Percentiles rank a stretch among this genome's conserved stretches.
phyloP scores from a whole-genome alignment of 345 rosid species.

The Pelargonium nanum region DNA sequence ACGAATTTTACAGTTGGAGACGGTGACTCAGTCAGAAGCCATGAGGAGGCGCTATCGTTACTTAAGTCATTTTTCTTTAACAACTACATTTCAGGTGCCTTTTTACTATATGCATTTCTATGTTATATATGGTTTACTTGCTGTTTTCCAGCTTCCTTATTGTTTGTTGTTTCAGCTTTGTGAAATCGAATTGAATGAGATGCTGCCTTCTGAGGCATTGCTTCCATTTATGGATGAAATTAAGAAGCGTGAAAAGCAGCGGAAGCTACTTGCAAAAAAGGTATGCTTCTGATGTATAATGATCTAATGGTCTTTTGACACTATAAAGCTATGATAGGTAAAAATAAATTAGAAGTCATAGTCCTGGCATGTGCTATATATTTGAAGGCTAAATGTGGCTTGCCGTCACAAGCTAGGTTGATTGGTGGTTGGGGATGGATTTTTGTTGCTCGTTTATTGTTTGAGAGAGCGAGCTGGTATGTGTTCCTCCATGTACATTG shows the following conservation, averaged over 20 bases:
- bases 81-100: slow-evolving; percentile 70
- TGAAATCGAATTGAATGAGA: slow-evolving; percentile 71
- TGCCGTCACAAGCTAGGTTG: too few species aligned
- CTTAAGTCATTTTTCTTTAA: slow-evolving; percentile 83
- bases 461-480: too few species aligned
- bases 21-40: slow-evolving; percentile 76
- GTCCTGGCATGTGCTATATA: neutral
- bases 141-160: slow-evolving; percentile 6
- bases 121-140: slow-evolving; percentile 2
- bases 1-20: slow-evolving; percentile 72
- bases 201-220: slow-evolving; percentile 54
- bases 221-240: slow-evolving; percentile 81
- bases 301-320: neutral
- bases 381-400: too few species aligned
- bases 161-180: slow-evolving; percentile 80
- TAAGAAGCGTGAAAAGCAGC: slow-evolving; percentile 68
- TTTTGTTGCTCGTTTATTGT: too few species aligned
- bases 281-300: slow-evolving; percentile 21
- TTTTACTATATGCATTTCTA: neutral
- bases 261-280: slow-evolving; percentile 72
- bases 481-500: too few species aligned
- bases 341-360: neutral
- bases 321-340: neutral
- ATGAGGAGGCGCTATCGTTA: slow-evolving; percentile 77
- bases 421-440: too few species aligned